Conservation (phyloP, 2,329 filamentous ascomycete species). For the Bipolaris sorokiniana region DNA sequence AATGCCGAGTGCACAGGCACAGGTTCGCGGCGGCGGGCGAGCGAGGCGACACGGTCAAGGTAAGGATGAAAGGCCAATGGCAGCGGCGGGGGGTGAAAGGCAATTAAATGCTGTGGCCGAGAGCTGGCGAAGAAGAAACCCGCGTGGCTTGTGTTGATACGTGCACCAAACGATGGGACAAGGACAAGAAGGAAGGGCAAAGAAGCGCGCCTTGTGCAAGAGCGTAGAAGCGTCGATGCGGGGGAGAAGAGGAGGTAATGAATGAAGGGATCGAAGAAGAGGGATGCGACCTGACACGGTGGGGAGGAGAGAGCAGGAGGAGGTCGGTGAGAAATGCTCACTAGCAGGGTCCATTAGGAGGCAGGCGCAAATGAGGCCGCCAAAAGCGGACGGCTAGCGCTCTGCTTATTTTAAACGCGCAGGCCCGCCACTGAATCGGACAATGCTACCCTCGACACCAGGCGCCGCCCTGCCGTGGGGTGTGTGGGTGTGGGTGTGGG, state of each 20-base stretch:
- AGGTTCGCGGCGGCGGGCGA: constrained; percentile 21
- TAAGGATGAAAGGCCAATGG: constrained; percentile 14
- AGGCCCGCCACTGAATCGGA: constrained; percentile 29
- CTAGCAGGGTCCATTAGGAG: constrained; percentile 44
- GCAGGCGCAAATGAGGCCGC: constrained; percentile 44
- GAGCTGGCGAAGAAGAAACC: constrained; percentile 31
- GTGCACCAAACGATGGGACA: constrained; percentile 48
- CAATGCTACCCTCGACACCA: constrained; percentile 18
- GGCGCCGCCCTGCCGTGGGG: constrained; percentile 25
- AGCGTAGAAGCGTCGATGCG: constrained; percentile 38
- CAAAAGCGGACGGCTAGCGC: constrained; percentile 34
- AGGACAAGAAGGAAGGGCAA: constrained; percentile 50
- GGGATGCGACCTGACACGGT: constrained; percentile 37
- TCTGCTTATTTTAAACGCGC: constrained; percentile 40
- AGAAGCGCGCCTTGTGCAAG: constrained; percentile 39
- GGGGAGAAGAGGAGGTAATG: constrained; percentile 45
- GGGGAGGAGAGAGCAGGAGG: constrained; percentile 33
- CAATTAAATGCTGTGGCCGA: constrained; percentile 33
- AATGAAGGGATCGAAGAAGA: constrained; percentile 45
- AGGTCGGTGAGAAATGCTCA: constrained; percentile 40
- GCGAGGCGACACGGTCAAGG: constrained; percentile 2
- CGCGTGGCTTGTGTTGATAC: constrained; percentile 41
- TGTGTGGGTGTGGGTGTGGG: constrained; percentile 22
- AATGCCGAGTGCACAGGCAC: constrained; percentile 20
- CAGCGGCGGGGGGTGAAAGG: constrained; percentile 27